A percentile compares a stretch with the other conserved stretches of the same genome.
These are phyloP conservation scores for Metschnikowia dekortorum DNA, from an alignment of 805 yeast species.

Conservation along the genomic window DNA sequence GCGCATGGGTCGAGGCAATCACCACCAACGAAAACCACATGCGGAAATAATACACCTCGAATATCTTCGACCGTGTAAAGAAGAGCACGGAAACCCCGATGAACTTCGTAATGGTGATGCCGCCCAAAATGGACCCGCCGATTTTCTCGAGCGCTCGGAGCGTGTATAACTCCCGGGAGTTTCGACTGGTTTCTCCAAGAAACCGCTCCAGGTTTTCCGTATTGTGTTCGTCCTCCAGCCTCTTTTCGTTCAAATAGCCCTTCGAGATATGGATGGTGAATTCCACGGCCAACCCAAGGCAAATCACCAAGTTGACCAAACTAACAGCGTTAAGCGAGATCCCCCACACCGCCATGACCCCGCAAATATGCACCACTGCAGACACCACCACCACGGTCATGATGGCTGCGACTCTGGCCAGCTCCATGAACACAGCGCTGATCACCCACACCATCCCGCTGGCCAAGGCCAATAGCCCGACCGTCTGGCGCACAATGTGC, in stretches of 20 bases:
- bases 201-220: conserved; percentile 13
- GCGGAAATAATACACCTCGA: conserved; percentile 86
- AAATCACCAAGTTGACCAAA: conserved; percentile 84
- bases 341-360: conserved; percentile 69
- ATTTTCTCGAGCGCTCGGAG: conserved; percentile 61
- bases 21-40: conserved; percentile 87
- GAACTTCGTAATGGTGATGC: conserved; percentile 84
- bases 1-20: conserved; percentile 73
- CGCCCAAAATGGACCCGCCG: conserved; percentile 89
- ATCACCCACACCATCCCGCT: conserved; percentile 47
- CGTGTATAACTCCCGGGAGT: conserved; percentile 16
- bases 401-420: conserved; percentile 53
- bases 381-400: conserved; percentile 56
- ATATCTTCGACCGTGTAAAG: conserved; percentile 81
- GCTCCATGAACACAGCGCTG: conserved; percentile 61
- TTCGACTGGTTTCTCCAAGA: conserved; percentile 9
- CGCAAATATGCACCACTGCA: conserved; percentile 71
- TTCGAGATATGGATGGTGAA: conserved; percentile 85
- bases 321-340: conserved; percentile 85
- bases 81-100: conserved; percentile 86
- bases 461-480: conserved; percentile 51
- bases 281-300: conserved; percentile 90
- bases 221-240: conserved; percentile 10
- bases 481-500: conserved; percentile 56
- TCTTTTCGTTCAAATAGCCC: conserved; percentile 53